phyloP scores from a whole-genome alignment of 2,329 filamentous ascomycete genomes.

The Ploettnerulaceae sp. region DNA sequence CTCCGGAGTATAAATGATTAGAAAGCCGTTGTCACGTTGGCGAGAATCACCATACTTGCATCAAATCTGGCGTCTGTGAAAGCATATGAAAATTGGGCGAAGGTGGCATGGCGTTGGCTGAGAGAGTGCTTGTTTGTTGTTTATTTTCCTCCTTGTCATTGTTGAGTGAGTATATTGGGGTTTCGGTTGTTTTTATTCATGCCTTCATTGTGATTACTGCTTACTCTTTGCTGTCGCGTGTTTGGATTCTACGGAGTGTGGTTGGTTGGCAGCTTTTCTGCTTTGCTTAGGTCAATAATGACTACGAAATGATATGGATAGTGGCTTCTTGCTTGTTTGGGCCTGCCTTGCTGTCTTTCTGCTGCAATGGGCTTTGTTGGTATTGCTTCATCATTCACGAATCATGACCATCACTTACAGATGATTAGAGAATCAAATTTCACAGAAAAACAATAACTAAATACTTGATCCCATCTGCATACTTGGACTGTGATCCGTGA shows the following conservation, averaged over 20 bases:
- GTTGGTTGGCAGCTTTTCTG: conserved; percentile 10
- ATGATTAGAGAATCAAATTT: conserved; percentile 10
- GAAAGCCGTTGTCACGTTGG: not conserved
- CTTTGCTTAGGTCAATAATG: conserved; percentile 11
- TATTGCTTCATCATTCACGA: conserved; percentile 11
- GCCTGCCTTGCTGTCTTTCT: conserved; percentile 6
- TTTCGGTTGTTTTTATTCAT: conserved; percentile 2
- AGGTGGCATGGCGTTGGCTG: conserved; percentile 14
- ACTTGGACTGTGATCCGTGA: not conserved
- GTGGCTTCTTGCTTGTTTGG: conserved; percentile 8
- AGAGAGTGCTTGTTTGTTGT: conserved; percentile 5
- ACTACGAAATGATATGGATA: conserved; percentile 16
- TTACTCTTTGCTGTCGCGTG: conserved; percentile 4
- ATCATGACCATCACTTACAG: conserved; percentile 13
- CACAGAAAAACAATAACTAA: conserved; percentile 13
- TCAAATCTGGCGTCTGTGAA: conserved; percentile 21
- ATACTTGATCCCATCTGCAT: not conserved
- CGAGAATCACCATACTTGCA: conserved; percentile 23
- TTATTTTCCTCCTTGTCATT: conserved; percentile 8
- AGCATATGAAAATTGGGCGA: conserved; percentile 17
- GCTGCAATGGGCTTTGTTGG: conserved; percentile 2
- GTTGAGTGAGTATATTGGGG: conserved; percentile 14
- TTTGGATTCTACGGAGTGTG: conserved; percentile 15
- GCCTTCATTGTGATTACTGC: conserved; percentile 3
- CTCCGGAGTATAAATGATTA: conserved; percentile 29